Percentiles rank a stretch among this genome's conserved stretches.
Conservation (phyloP, 768 basidiomycete species). For the Rhodosporidiobolus odoratus region DNA sequence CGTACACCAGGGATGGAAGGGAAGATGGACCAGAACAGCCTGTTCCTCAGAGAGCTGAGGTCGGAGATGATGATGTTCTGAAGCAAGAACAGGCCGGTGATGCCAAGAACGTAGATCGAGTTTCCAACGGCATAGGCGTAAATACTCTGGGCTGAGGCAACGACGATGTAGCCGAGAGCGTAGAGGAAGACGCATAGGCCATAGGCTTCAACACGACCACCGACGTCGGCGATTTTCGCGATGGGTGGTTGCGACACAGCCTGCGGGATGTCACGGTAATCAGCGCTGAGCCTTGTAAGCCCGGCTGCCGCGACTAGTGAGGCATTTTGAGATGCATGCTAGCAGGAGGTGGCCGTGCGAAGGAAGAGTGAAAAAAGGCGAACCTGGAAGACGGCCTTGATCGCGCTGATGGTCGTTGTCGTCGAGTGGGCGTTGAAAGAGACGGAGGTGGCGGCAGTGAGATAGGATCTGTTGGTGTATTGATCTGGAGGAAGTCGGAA, state of each 20-base stretch:
- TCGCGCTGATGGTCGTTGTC: slow-evolving; percentile 42
- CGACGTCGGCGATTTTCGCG: slow-evolving; percentile 45
- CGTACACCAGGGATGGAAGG: slow-evolving; percentile 42
- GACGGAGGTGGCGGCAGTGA: slow-evolving; percentile 41
- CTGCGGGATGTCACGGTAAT: neutral
- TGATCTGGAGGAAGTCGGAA: neutral
- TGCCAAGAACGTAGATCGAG: slow-evolving; percentile 45
- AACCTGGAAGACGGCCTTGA: slow-evolving; percentile 45
- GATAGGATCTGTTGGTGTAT: slow-evolving; percentile 40
- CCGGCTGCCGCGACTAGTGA: no score
- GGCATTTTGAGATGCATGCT: neutral
- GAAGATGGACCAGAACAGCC: slow-evolving; percentile 44
- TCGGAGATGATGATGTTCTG: slow-evolving; percentile 41
- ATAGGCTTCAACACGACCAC: slow-evolving; percentile 44
- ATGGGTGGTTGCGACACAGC: slow-evolving; percentile 45
- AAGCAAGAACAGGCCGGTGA: slow-evolving; percentile 44
- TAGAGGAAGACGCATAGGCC: slow-evolving; percentile 44
- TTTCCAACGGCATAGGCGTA: slow-evolving; percentile 39
- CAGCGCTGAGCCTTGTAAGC: no score
- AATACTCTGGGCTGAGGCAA: slow-evolving; percentile 40
- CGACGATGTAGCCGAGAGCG: slow-evolving; percentile 43
- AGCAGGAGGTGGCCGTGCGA: no score
- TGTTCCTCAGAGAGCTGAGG: slow-evolving; percentile 29
- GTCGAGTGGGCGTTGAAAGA: slow-evolving; percentile 43
- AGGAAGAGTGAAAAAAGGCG: neutral